Evolutionary conservation across 345 rosid genomes (phyloP).

Genomic region (Pseudoturritis turrita): DNA sequence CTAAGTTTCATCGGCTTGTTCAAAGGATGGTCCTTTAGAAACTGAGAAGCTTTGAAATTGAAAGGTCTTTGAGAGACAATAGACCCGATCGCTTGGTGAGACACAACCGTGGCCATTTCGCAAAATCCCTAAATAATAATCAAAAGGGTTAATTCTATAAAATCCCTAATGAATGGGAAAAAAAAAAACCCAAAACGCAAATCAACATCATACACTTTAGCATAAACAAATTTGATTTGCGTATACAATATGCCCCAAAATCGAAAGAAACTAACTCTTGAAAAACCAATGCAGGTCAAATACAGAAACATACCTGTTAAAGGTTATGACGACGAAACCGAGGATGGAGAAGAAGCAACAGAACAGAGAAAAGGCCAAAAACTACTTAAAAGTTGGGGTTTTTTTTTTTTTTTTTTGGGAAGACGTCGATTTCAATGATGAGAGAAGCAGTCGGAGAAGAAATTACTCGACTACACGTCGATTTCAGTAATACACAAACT

Average conservation of each 20-base stretch:
- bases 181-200: not conserved
- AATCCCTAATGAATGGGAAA: not conserved
- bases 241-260: not conserved
- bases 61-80: slow-evolving; percentile 32
- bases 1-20: slow-evolving; percentile 33
- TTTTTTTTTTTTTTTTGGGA: not conserved
- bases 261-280: not conserved
- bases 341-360: slow-evolving; percentile 8
- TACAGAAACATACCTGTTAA: slow-evolving; percentile 16
- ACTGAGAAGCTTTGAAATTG: slow-evolving; percentile 21
- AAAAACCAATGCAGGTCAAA: not conserved
- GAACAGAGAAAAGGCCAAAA: not conserved
- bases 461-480: not conserved
- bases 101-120: slow-evolving; percentile 56
- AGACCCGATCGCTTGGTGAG: slow-evolving; percentile 56
- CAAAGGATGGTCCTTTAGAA: slow-evolving; percentile 31
- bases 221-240: too few relatives aligned
- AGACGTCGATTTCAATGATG: not conserved
- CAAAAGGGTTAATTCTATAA: not conserved
- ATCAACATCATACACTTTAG: not conserved
- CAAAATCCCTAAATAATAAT: not conserved
- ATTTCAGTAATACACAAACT: not conserved
- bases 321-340: slow-evolving; percentile 27
- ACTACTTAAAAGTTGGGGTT: too few relatives aligned
- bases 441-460: not conserved